phyloP scores from a whole-genome alignment of 495 filamentous ascomycete genomes.

The Articulospora tetracladia region DNA sequence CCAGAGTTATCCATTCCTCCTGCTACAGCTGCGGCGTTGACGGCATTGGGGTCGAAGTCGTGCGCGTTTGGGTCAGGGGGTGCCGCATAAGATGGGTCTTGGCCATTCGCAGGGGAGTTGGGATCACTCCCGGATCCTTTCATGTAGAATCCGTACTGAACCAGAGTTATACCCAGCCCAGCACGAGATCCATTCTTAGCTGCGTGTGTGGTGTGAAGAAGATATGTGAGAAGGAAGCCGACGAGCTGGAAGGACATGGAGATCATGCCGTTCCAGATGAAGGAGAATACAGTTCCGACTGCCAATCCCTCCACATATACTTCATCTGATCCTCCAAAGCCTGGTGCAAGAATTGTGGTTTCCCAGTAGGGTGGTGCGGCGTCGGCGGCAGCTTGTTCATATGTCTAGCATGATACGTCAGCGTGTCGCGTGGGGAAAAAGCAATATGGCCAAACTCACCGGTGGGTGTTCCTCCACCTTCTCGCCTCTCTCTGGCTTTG shows the following conservation, averaged over 20 bases:
- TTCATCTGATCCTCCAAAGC: conserved; percentile 75
- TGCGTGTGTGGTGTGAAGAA: conserved; percentile 95
- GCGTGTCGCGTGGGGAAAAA: conserved; percentile 4
- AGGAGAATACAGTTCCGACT: conserved; percentile 91
- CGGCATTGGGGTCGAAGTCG: conserved; percentile 73
- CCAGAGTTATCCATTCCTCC: conserved; percentile 28
- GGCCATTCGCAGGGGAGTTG: conserved; percentile 43
- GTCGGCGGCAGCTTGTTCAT: conserved; percentile 97
- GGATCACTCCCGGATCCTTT: conserved; percentile 51
- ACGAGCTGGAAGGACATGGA: conserved; percentile 97
- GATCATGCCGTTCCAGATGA: conserved; percentile 98
- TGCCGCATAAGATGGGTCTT: conserved; percentile 44
- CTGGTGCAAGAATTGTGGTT: conserved; percentile 93
- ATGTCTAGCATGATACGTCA: conserved; percentile 58
- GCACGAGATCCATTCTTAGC: conserved; percentile 96
- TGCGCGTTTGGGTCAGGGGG: conserved; percentile 88
- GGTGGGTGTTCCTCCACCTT: conserved; percentile 89
- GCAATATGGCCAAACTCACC: conserved; percentile 48
- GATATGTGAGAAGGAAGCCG: conserved; percentile 96
- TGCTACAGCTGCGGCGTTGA: conserved; percentile 31
- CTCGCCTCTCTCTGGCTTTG: conserved; percentile 84
- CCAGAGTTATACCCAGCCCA: conserved; percentile 91
- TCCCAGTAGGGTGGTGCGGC: conserved; percentile 98
- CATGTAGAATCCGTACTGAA: conserved; percentile 96
- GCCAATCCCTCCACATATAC: conserved; percentile 96